Percentiles rank a stretch among this genome's conserved stretches.
These are phyloP conservation scores for Pythium phragmitis DNA, from an alignment of 352 stramenopile species.

Conservation along the genomic window DNA sequence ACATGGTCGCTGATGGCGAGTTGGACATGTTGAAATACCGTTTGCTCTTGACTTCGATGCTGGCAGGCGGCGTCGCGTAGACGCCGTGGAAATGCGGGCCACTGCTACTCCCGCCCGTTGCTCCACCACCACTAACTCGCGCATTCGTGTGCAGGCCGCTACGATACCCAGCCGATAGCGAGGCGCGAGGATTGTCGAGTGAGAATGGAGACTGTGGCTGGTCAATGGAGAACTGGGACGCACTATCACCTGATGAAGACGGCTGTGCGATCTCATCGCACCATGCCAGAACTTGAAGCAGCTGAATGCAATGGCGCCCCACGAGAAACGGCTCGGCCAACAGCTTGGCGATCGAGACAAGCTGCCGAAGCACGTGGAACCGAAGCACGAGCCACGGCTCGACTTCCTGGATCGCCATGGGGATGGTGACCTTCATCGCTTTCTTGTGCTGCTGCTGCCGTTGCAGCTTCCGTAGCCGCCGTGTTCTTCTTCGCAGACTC, in stretches of 20 bases:
- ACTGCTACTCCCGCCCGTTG: background rate
- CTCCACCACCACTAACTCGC: background rate
- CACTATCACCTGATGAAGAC: background rate
- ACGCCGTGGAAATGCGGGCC: constrained; percentile 39
- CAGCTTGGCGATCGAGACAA: constrained; percentile 61
- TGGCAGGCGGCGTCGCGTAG: constrained; percentile 63
- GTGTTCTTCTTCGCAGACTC: constrained; percentile 31
- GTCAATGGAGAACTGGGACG: constrained; percentile 9
- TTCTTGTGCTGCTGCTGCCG: constrained; percentile 12
- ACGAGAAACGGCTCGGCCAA: constrained; percentile 50
- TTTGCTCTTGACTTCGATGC: constrained; percentile 62
- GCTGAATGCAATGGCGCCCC: constrained; percentile 53
- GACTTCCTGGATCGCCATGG: constrained; percentile 9
- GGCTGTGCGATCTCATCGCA: constrained; percentile 40
- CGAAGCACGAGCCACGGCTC: constrained; percentile 69
- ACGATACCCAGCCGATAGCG: background rate
- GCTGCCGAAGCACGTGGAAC: constrained; percentile 78
- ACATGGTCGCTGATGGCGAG: constrained; percentile 68
- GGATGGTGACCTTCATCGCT: constrained; percentile 14
- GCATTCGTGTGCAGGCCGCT: constrained; percentile 13
- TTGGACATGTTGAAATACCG: constrained; percentile 59
- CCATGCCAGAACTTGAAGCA: constrained; percentile 66
- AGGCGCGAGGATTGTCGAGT: background rate
- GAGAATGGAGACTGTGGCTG: constrained; percentile 23
- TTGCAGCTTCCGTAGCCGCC: constrained; percentile 25